These are phyloP conservation scores for Solioccasus polychromus DNA, from an alignment of 768 basidiomycete species.

Conservation along the genomic window DNA sequence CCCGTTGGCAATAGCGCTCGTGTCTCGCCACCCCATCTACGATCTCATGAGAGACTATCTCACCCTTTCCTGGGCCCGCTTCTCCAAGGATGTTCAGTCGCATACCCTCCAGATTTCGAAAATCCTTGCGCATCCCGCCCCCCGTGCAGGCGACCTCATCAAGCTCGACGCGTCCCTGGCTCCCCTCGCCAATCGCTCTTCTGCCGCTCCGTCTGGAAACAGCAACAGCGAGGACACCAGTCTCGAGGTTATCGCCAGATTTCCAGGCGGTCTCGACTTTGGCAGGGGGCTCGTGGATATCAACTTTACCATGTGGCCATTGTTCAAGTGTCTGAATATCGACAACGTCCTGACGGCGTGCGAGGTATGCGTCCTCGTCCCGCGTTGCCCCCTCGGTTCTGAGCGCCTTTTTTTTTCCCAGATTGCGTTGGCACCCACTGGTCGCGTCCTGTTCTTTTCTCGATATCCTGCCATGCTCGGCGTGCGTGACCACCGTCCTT, in stretches of 20 bases:
- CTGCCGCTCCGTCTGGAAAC: slow-evolving; percentile 37
- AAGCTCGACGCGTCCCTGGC: slow-evolving; percentile 80
- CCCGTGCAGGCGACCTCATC: slow-evolving; percentile 82
- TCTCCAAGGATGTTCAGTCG: slow-evolving; percentile 90
- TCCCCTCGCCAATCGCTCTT: slow-evolving; percentile 38
- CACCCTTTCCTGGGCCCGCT: slow-evolving; percentile 92
- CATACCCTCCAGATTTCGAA: slow-evolving; percentile 90
- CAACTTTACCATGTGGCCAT: slow-evolving; percentile 96
- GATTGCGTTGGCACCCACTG: slow-evolving; percentile 86
- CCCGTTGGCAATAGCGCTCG: slow-evolving; percentile 55
- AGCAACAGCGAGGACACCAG: slow-evolving; percentile 37
- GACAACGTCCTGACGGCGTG: slow-evolving; percentile 93
- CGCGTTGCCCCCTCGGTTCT: not conserved
- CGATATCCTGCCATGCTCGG: slow-evolving; percentile 91
- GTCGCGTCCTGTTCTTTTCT: slow-evolving; percentile 83
- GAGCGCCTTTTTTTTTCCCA: slow-evolving; percentile 26
- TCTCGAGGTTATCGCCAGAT: slow-evolving; percentile 83
- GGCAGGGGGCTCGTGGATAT: slow-evolving; percentile 88
- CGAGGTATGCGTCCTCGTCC: slow-evolving; percentile 51
- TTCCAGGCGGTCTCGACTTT: slow-evolving; percentile 93
- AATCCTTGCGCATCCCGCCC: slow-evolving; percentile 83
- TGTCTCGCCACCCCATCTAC: slow-evolving; percentile 91
- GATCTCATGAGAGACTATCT: slow-evolving; percentile 94
- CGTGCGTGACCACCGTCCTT: slow-evolving; percentile 35
- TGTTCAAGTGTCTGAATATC: slow-evolving; percentile 89